Conservation (phyloP, 306 rosid species). For the Ceratonia siliqua region DNA sequence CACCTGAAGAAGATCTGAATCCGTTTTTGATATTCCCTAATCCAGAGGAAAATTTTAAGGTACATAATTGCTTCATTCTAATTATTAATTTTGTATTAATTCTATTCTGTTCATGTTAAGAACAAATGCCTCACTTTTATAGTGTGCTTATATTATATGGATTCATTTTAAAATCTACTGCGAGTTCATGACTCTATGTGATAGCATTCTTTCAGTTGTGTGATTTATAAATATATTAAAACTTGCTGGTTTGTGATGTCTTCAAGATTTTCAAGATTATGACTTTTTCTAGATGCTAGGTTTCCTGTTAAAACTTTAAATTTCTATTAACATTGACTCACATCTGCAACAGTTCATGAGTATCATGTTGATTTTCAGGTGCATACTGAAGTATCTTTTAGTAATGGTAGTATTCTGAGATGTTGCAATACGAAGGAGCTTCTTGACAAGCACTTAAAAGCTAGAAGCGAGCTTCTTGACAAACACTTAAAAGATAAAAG, state of each 20-base stretch:
- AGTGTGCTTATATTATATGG: neutral
- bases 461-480: slow-evolving; percentile 67
- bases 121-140: neutral
- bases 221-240: neutral
- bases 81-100: neutral
- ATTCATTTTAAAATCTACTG: slow-evolving; percentile 1
- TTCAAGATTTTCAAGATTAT: slow-evolving; percentile 18
- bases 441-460: slow-evolving; percentile 81
- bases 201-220: neutral
- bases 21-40: slow-evolving; percentile 79
- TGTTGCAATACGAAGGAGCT: slow-evolving; percentile 80
- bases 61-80: slow-evolving; percentile 34
- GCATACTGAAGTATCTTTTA: slow-evolving; percentile 88
- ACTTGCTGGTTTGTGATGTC: slow-evolving; percentile 20
- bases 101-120: slow-evolving; percentile 11
- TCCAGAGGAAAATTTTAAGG: slow-evolving; percentile 88
- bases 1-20: slow-evolving; percentile 84
- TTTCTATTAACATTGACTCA: neutral
- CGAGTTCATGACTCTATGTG: neutral
- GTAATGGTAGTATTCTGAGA: slow-evolving; percentile 80
- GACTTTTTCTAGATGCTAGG: slow-evolving; percentile 7
- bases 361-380: slow-evolving; percentile 60
- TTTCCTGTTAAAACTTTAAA: neutral
- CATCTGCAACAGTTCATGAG: slow-evolving; percentile 23
- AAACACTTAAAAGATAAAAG: slow-evolving; percentile 46